Evolutionary conservation across 2,329 filamentous ascomycete species (phyloP).

Genomic region (Blastomyces gilchristii): DNA sequence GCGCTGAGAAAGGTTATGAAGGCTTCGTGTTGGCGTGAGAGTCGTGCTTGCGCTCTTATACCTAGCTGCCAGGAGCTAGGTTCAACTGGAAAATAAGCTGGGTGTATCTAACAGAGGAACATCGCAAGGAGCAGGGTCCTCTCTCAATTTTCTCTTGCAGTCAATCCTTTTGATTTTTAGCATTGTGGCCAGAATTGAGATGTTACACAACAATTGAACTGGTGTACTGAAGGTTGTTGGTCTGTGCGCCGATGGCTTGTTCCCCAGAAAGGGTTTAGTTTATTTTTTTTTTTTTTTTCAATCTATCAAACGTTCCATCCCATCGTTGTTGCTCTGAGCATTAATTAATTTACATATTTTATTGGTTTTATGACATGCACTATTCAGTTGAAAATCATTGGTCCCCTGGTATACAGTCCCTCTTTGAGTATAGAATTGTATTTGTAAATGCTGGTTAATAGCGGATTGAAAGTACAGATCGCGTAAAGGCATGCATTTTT

Average conservation of each 20-base stretch:
- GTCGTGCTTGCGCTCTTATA: neutral
- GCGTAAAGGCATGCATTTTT: neutral
- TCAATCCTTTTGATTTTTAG: neutral
- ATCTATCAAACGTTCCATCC: too few relatives aligned
- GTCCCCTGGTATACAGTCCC: neutral
- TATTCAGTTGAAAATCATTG: neutral
- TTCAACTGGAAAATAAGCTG: neutral
- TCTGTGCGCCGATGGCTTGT: neutral
- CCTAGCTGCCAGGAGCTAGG: neutral
- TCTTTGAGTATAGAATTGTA: neutral
- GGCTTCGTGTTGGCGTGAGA: neutral
- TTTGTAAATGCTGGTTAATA: neutral
- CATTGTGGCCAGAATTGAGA: neutral
- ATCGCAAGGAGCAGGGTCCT: neutral
- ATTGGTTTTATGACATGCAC: neutral
- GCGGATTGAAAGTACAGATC: neutral
- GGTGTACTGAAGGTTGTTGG: neutral
- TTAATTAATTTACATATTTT: neutral
- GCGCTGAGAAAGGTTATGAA: slow-evolving; percentile 1
- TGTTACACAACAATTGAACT: neutral
- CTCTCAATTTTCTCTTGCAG: neutral
- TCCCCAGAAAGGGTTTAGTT: neutral
- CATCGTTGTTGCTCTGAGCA: neutral
- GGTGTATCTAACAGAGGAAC: neutral
- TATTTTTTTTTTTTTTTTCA: neutral